Evolutionary conservation across 164 flowering plant species (phyloP).

Genomic region (Stephania cephalantha): DNA sequence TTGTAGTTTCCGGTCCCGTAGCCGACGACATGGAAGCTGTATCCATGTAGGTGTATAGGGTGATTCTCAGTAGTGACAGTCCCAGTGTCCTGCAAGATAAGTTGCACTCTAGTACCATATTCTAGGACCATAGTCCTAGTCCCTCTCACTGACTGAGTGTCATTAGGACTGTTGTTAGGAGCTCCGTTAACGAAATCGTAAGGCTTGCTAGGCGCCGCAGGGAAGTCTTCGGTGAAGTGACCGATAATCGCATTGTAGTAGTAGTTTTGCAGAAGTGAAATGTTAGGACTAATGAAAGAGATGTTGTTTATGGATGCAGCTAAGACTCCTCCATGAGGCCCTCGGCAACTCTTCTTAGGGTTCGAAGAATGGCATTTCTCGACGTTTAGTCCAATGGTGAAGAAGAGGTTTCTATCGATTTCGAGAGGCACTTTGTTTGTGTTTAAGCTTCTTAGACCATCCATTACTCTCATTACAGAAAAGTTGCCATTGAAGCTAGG

Average conservation of each 20-base stretch:
- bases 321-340: slow-evolving; percentile 34
- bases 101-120: slow-evolving; percentile 49
- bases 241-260: slow-evolving; percentile 43
- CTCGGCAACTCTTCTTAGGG: slow-evolving; percentile 45
- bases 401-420: slow-evolving; percentile 44
- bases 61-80: slow-evolving; percentile 56
- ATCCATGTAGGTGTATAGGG: slow-evolving; percentile 76
- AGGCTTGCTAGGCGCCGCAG: slow-evolving; percentile 37
- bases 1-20: slow-evolving; percentile 58
- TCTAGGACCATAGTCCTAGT: slow-evolving; percentile 49
- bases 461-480: slow-evolving; percentile 46
- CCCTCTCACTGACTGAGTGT: slow-evolving; percentile 44
- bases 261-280: slow-evolving; percentile 51
- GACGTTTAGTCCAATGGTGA: slow-evolving; percentile 55
- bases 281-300: slow-evolving; percentile 38
- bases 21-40: slow-evolving; percentile 64
- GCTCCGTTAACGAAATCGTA: slow-evolving; percentile 66
- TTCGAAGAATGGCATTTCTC: slow-evolving; percentile 35
- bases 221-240: slow-evolving; percentile 47
- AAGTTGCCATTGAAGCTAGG: slow-evolving; percentile 44
- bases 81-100: slow-evolving; percentile 64
- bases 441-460: slow-evolving; percentile 48
- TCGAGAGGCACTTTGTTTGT: slow-evolving; percentile 29
- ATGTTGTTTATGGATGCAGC: slow-evolving; percentile 66
- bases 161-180: slow-evolving; percentile 45